These are phyloP conservation scores for Colletotrichum tanaceti DNA, from an alignment of 2,329 filamentous ascomycete genomes.

Conservation along the genomic window DNA sequence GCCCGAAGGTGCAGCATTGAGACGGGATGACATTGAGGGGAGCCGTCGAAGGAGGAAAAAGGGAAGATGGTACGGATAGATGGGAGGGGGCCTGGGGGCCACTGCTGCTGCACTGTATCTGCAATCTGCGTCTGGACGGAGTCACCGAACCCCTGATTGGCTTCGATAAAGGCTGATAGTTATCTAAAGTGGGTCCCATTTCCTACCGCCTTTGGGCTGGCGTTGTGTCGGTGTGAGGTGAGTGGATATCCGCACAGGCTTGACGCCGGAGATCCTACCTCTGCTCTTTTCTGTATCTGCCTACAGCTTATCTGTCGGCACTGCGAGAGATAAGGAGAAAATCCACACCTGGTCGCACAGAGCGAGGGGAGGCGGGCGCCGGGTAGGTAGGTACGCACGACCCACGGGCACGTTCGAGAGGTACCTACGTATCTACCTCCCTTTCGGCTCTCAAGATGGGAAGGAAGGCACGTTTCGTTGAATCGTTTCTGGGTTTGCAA, in stretches of 20 bases:
- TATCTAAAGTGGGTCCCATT: neutral
- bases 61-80: neutral
- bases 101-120: neutral
- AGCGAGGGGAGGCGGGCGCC: neutral
- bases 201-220: neutral
- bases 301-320: neutral
- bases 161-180: neutral
- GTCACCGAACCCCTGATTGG: slow-evolving; percentile 21
- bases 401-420: neutral
- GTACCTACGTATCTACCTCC: neutral
- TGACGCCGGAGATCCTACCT: neutral
- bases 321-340: neutral
- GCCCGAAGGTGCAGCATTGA: neutral
- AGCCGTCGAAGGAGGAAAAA: slow-evolving; percentile 5
- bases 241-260: slow-evolving; percentile 31
- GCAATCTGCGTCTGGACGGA: slow-evolving; percentile 3
- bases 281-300: neutral
- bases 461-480: slow-evolving; percentile 1
- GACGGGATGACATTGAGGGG: slow-evolving; percentile 5
- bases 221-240: slow-evolving; percentile 21
- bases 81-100: slow-evolving; percentile 6
- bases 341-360: slow-evolving; percentile 31
- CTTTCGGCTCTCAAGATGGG: neutral
- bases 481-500: neutral
- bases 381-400: neutral